phyloP scores from a whole-genome alignment of 2,329 filamentous ascomycete species.

The Diaporthe sp. region DNA sequence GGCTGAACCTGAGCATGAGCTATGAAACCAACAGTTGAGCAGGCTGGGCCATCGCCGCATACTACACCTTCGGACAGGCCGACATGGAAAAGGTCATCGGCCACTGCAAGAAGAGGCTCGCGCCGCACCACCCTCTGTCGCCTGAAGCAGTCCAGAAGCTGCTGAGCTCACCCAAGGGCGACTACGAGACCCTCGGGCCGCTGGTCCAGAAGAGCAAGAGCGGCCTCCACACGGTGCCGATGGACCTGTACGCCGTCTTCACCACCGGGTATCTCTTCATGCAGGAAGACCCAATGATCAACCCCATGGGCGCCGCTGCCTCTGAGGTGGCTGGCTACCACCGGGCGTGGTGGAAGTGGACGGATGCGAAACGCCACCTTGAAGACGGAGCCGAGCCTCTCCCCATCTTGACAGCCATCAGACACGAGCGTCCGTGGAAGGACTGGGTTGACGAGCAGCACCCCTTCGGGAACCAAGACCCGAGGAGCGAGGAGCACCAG shows the following conservation, averaged over 20 bases:
- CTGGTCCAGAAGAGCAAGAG: conserved; percentile 27
- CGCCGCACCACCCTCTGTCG: conserved; percentile 32
- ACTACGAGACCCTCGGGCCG: conserved; percentile 30
- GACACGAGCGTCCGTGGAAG: conserved; percentile 36
- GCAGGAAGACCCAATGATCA: conserved; percentile 26
- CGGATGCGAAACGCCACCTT: conserved; percentile 26
- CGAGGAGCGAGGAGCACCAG: conserved; percentile 21
- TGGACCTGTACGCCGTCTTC: conserved; percentile 34
- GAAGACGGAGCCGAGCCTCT: conserved; percentile 16
- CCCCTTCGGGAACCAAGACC: conserved; percentile 18
- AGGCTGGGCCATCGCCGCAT: conserved; percentile 33
- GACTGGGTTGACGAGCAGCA: conserved; percentile 33
- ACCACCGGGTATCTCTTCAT: conserved; percentile 31
- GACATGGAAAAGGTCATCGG: conserved; percentile 21
- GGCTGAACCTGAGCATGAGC: not conserved
- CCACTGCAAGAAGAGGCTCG: conserved; percentile 32
- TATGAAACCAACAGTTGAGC: not conserved
- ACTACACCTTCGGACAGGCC: conserved; percentile 32
- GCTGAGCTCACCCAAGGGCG: conserved; percentile 17
- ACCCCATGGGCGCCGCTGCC: not conserved
- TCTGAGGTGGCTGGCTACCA: conserved; percentile 22
- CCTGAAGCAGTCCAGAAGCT: conserved; percentile 29
- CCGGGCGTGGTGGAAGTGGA: conserved; percentile 31
- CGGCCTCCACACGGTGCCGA: conserved; percentile 26
- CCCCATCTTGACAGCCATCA: conserved; percentile 33